phyloP scores from a whole-genome alignment of 2,329 filamentous ascomycete genomes.

The Colletotrichum ledebouriae region DNA sequence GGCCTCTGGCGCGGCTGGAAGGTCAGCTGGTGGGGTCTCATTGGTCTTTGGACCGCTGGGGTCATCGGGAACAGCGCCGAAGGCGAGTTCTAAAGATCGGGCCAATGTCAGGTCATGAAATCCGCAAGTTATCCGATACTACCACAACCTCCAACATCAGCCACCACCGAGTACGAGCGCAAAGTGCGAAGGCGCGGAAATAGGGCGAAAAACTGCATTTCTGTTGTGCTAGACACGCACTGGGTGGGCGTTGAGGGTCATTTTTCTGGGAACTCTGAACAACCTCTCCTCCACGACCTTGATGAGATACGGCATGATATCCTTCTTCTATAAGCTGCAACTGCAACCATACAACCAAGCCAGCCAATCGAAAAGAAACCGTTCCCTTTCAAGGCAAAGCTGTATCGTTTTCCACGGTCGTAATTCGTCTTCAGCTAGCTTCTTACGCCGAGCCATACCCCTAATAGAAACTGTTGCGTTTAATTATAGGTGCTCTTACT shows the following conservation, averaged over 20 bases:
- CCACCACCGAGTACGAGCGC: background rate
- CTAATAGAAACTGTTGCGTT: conserved; percentile 34
- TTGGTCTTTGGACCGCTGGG: conserved; percentile 80
- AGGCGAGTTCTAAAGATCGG: conserved; percentile 64
- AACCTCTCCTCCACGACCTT: conserved; percentile 54
- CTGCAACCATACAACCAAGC: conserved; percentile 22
- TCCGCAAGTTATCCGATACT: background rate
- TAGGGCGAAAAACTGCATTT: conserved; percentile 19
- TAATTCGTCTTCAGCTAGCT: conserved; percentile 8
- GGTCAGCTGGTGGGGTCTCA: conserved; percentile 82
- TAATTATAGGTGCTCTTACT: conserved; percentile 27
- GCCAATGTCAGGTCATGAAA: background rate
- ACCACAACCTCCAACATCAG: background rate
- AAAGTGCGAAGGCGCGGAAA: conserved; percentile 4
- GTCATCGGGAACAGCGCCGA: conserved; percentile 73
- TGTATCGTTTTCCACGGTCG: conserved; percentile 13
- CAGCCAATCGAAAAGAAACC: conserved; percentile 18
- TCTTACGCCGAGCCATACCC: conserved; percentile 26
- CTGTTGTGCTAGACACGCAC: conserved; percentile 38
- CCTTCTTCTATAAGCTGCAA: conserved; percentile 48
- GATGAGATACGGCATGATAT: conserved; percentile 60
- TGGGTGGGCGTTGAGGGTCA: conserved; percentile 23
- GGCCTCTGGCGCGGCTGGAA: conserved; percentile 82
- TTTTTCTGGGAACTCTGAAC: conserved; percentile 22
- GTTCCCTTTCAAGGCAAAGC: background rate